Percentiles rank a stretch among this genome's conserved stretches.
Conservation (phyloP, 2,329 filamentous ascomycete species). For the Coleophoma crateriformis region DNA sequence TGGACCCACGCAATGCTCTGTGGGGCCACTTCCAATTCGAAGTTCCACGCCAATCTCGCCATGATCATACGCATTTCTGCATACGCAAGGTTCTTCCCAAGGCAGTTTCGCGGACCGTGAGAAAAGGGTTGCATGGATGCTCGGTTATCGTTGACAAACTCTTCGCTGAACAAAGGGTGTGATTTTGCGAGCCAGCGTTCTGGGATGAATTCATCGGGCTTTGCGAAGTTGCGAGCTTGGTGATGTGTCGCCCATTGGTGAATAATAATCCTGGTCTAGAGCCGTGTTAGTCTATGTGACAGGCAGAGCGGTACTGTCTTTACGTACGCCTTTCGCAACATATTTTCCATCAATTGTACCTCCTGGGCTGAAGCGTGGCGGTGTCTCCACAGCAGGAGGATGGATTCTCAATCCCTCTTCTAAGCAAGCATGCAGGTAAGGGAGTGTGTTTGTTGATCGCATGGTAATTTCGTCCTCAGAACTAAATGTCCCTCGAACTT, state of each 20-base stretch:
- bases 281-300: too few relatives aligned
- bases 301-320: not conserved
- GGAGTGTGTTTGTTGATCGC: constrained; percentile 18
- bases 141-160: constrained; percentile 24
- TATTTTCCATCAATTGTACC: constrained; percentile 3
- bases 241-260: constrained; percentile 26
- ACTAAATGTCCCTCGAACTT: constrained; percentile 26
- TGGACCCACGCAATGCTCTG: not conserved
- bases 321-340: constrained; percentile 4
- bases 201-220: constrained; percentile 20
- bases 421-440: constrained; percentile 30
- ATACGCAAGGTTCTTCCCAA: constrained; percentile 22
- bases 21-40: not conserved
- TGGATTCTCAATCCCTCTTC: constrained; percentile 28
- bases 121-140: constrained; percentile 23
- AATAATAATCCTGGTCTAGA: constrained; percentile 10
- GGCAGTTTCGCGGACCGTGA: constrained; percentile 29
- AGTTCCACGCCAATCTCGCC: not conserved
- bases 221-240: constrained; percentile 21
- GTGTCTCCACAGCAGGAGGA: constrained; percentile 22
- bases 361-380: constrained; percentile 5
- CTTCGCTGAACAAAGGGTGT: constrained; percentile 2
- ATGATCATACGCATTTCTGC: not conserved
- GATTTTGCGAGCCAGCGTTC: constrained; percentile 29
- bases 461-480: constrained; percentile 26